Evolutionary conservation across 805 yeast species (phyloP), one percentile per base, ranked within the genome.

Genomic region (Metschnikowia gruessii): DNA sequence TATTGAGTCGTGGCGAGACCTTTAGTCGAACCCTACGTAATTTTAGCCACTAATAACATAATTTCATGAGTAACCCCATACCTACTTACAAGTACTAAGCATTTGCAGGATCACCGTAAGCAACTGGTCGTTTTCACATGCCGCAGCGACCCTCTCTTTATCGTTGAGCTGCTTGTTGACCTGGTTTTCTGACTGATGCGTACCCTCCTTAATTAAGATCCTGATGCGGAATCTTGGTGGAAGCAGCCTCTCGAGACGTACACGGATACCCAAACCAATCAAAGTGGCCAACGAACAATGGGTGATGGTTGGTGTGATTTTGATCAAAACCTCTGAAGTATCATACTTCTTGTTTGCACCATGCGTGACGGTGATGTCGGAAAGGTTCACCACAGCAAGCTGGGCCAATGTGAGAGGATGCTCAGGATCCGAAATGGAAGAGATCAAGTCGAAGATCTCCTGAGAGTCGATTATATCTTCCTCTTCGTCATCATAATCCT

Each of bases 121-220:
- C 36, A 94, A 72, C 69, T 94, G 99, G 47, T 87, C 96, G 59
- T 94, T 94, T 61, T 94, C 99, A 65, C 98, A 91, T 0, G 99
- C 99, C 22, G 99, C 99, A 28, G 96, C 95, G 0, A 94, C 97
- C 51, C 99, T 74, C 67, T 94, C 99, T 68, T 94, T 94, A 63
- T 94, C 99, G 61, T 94, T 94, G 50, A 94, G 76, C 68, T 94
- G 99, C 62, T 92, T 92, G 67, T 94, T 94, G 18, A 94, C 98
- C 62, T 94, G 99, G 54, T 79, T 80, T 63, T 94, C 99, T 61
- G 96, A 87, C 64, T 94, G 97, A 63, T 94, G 99, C 1, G 95
- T 80, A 1, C 98, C 98, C 57, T 88, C 87, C 60, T 91, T 90
- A 41, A 94, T 78, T 33, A 85, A 68, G 26, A 94, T 85, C 12